A percentile compares a stretch with the other conserved stretches of the same genome.
phyloP scores from a whole-genome alignment of 768 basidiomycete species.

The Porphyrellus cyaneotinctus region DNA sequence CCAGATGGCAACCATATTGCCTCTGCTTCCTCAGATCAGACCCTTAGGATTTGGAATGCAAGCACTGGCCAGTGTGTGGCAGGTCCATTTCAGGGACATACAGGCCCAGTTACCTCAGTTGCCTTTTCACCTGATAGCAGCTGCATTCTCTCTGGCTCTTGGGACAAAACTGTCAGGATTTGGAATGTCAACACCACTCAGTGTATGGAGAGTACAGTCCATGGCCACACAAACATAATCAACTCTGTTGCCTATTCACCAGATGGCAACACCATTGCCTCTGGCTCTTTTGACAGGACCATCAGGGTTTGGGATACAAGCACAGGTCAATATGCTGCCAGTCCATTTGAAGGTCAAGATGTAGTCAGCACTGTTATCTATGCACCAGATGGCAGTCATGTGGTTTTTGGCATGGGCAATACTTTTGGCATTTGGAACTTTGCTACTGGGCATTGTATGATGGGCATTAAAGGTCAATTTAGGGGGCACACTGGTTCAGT shows the following conservation, averaged over 20 bases:
- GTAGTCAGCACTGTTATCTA: not conserved
- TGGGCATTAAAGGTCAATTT: not conserved
- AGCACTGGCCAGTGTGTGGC: conserved; percentile 9
- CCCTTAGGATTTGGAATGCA: conserved; percentile 21
- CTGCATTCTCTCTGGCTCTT: conserved; percentile 13
- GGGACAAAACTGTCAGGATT: conserved; percentile 12
- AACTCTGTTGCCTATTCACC: conserved; percentile 15
- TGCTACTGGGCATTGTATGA: not conserved
- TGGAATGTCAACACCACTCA: conserved; percentile 14
- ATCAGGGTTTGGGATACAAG: conserved; percentile 10
- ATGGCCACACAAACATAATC: conserved; percentile 1
- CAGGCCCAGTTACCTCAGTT: conserved; percentile 1
- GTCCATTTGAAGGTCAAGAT: not conserved
- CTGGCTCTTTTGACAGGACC: conserved; percentile 6
- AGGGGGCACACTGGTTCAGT: not conserved
- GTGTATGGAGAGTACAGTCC: not conserved
- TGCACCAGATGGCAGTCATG: conserved; percentile 20
- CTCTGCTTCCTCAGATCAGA: conserved; percentile 21
- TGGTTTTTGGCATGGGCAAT: conserved; percentile 16
- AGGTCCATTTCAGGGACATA: conserved; percentile 18
- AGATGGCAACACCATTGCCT: conserved; percentile 11
- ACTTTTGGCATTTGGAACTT: conserved; percentile 9
- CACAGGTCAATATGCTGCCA: conserved; percentile 3
- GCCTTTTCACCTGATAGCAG: conserved; percentile 18
- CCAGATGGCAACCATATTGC: conserved; percentile 22